phyloP scores from a whole-genome alignment of 2,329 filamentous ascomycete genomes.

The Cordyceps cicadae region DNA sequence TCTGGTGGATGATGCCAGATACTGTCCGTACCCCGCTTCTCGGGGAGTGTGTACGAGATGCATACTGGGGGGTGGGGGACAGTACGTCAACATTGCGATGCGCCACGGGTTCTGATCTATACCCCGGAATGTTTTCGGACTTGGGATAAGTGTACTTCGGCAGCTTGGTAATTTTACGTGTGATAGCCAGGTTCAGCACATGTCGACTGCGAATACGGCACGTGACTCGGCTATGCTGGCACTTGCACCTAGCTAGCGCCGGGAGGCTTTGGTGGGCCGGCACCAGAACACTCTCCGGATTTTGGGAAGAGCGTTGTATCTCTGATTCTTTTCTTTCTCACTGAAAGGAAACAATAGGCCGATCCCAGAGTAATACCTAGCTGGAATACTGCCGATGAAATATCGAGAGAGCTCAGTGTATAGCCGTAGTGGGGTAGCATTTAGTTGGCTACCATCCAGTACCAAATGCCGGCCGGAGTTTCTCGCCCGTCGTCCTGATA shows the following conservation, averaged over 20 bases:
- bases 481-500: not conserved
- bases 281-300: not conserved
- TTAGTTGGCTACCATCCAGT: not conserved
- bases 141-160: not conserved
- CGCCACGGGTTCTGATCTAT: not conserved
- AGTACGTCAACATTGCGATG: not conserved
- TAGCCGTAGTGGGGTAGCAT: not conserved
- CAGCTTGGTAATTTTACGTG: not conserved
- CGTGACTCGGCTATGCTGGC: conserved; percentile 3
- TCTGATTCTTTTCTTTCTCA: not conserved
- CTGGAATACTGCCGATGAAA: not conserved
- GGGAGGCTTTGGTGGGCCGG: conserved; percentile 5
- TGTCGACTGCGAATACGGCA: not conserved
- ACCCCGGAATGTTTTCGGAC: not conserved
- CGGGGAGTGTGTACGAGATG: not conserved
- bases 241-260: too few species aligned
- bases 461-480: conserved; percentile 6
- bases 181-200: not conserved
- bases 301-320: not conserved
- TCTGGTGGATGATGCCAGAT: not conserved
- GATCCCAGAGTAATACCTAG: too few species aligned
- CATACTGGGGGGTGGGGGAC: not conserved
- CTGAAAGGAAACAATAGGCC: too few species aligned
- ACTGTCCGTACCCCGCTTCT: not conserved
- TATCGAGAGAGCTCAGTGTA: not conserved